Evolutionary conservation across 345 rosid species (phyloP), one percentile per base, ranked within the genome.

Genomic region (Lepidium aucheri): DNA sequence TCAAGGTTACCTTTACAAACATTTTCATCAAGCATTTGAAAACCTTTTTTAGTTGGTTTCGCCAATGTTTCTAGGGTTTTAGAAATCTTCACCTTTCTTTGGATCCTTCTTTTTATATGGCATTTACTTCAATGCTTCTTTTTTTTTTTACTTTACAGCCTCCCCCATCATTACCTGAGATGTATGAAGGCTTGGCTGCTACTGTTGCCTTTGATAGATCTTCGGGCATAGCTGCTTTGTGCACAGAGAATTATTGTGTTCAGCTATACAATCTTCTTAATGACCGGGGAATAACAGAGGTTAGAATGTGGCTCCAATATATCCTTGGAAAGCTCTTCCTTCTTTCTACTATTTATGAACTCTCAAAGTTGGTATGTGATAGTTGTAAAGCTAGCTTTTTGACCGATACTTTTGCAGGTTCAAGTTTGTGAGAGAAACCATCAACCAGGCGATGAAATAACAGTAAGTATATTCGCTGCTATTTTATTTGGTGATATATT

Each of bases 391-490:
- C 54, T 45, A 53, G 50, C 9, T n/a, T 47, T 41, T 13, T 26
- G 10, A 45, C 17, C n/a, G 58, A 30, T 65, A 39, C 15, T 46
- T 46, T 43, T 60, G 18, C 83, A 93, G 98, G 90, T 90, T 76
- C 91, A 85, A 83, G 94, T 93, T 59, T 90, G 94, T 78, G 99
- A 90, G 77, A 88, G 97, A 84, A 94, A 85, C 76, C 91, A 94
- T 79, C 99, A 94, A 66, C 97, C 99, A 11, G 91, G 85, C 44
- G 96, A 90, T 80, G 96, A 82, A 51, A 67, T 88, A 76, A 88
- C 91, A 82, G 99, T 94, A 82, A 65, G 76, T 54, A 50, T 28
- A 46, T 26, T 32, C 49, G 17, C 11, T 35, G 0, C 53, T 43
- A 13, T 4, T 28, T 60, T 54, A 32, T 74, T 34, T 63, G 10